These are phyloP conservation scores for Juglanconis oblonga DNA, from an alignment of 2,329 filamentous ascomycete species.

Conservation along the genomic window DNA sequence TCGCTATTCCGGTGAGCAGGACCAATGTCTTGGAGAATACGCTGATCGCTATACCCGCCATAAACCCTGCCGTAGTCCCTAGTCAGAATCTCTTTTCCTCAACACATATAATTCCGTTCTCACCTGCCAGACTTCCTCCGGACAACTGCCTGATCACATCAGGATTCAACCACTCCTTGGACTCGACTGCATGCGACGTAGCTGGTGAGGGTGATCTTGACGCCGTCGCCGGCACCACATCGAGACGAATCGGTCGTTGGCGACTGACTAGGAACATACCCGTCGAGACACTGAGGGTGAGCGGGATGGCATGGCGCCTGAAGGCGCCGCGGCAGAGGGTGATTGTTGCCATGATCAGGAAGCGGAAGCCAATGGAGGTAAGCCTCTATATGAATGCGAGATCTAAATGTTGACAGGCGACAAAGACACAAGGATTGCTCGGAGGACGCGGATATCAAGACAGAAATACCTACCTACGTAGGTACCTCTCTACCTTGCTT, in stretches of 20 bases:
- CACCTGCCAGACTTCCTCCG: slow-evolving; percentile 52
- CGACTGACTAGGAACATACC: slow-evolving; percentile 23
- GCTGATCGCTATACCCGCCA: slow-evolving; percentile 63
- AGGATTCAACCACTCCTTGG: slow-evolving; percentile 27
- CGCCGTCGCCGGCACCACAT: slow-evolving; percentile 16
- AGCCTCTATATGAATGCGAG: background rate
- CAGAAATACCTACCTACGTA: background rate
- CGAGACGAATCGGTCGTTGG: slow-evolving; percentile 30
- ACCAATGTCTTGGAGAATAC: slow-evolving; percentile 70
- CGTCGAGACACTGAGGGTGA: slow-evolving; percentile 24
- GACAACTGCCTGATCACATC: slow-evolving; percentile 48
- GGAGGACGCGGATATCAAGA: background rate
- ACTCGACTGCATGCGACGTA: slow-evolving; percentile 19
- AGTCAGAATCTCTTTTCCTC: background rate
- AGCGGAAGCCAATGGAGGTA: background rate
- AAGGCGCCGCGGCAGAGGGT: slow-evolving; percentile 22
- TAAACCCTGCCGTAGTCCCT: slow-evolving; percentile 45
- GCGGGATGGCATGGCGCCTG: slow-evolving; percentile 22
- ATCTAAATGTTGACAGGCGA: background rate
- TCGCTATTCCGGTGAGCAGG: slow-evolving; percentile 61
- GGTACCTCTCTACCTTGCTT: background rate
- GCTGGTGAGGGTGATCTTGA: slow-evolving; percentile 14
- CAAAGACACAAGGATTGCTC: background rate
- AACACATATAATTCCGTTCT: background rate
- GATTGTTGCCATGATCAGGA: slow-evolving; percentile 14